Evolutionary conservation across 495 filamentous ascomycete genomes (phyloP).

Genomic region (Astrocystis sublimbata): DNA sequence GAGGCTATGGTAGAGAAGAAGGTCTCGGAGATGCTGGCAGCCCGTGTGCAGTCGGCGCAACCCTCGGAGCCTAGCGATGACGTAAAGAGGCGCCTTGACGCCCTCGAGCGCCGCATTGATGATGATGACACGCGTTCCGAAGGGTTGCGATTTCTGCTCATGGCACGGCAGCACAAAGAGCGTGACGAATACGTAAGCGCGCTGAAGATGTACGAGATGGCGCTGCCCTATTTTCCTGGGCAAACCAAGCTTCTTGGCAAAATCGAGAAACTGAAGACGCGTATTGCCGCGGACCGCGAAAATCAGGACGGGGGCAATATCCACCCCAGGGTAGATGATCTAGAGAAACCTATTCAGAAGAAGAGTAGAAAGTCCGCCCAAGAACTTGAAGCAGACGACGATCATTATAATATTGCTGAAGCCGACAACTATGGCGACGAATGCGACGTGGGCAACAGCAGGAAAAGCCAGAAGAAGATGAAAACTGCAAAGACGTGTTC

Average conservation of each 20-base stretch:
- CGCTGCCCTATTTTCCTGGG: conserved; percentile 80
- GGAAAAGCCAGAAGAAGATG: conserved; percentile 40
- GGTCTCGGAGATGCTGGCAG: conserved; percentile 82
- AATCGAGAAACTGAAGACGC: conserved; percentile 68
- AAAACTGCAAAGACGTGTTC: conserved; percentile 23
- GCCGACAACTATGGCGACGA: conserved; percentile 54
- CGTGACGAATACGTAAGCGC: conserved; percentile 76
- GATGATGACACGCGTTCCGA: conserved; percentile 74
- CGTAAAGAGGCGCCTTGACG: conserved; percentile 76
- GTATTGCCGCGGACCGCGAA: conserved; percentile 51
- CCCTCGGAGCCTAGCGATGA: conserved; percentile 68
- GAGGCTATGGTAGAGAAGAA: conserved; percentile 91
- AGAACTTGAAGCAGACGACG: conserved; percentile 13
- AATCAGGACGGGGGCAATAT: conserved; percentile 18
- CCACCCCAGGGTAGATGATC: background rate
- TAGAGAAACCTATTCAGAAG: conserved; percentile 9
- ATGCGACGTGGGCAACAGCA: conserved; percentile 35
- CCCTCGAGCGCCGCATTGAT: conserved; percentile 81
- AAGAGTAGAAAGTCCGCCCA: conserved; percentile 22
- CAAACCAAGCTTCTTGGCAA: conserved; percentile 79
- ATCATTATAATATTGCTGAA: conserved; percentile 43
- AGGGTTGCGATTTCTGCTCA: conserved; percentile 79
- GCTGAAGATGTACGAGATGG: conserved; percentile 82
- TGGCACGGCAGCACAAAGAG: conserved; percentile 88
- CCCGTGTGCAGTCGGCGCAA: conserved; percentile 53